A percentile compares a stretch with the other conserved stretches of the same genome.
These are phyloP conservation scores for Neocatenulostroma microsporum DNA, from an alignment of 2,329 filamentous ascomycete species.

Conservation along the genomic window DNA sequence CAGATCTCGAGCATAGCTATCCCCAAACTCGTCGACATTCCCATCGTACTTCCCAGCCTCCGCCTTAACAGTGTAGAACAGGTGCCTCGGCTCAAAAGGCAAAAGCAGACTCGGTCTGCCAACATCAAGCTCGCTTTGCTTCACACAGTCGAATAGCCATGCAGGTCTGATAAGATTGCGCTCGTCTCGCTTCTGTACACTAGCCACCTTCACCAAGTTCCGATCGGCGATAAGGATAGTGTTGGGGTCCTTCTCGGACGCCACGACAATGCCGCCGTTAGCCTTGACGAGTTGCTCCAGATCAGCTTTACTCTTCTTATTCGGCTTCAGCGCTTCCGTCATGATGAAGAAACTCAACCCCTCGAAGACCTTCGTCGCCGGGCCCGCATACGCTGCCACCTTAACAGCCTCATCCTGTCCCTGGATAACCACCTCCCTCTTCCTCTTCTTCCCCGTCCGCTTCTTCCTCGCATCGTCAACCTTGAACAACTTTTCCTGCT, in stretches of 20 bases:
- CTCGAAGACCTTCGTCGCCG: conserved; percentile 60
- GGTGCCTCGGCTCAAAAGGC: conserved; percentile 59
- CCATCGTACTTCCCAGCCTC: conserved; percentile 48
- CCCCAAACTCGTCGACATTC: conserved; percentile 68
- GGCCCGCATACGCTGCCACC: conserved; percentile 50
- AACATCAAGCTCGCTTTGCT: conserved; percentile 47
- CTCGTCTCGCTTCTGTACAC: conserved; percentile 63
- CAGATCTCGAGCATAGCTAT: conserved; percentile 72
- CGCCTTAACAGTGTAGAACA: conserved; percentile 60
- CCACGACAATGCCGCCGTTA: conserved; percentile 71
- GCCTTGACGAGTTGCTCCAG: conserved; percentile 75
- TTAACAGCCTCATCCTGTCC: conserved; percentile 53
- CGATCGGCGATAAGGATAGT: conserved; percentile 75
- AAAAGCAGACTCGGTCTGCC: conserved; percentile 52
- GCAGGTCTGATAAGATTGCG: conserved; percentile 67
- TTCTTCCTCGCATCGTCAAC: conserved; percentile 61
- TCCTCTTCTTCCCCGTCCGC: conserved; percentile 48
- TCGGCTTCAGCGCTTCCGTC: conserved; percentile 62
- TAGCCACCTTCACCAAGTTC: conserved; percentile 70
- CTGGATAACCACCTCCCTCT: conserved; percentile 65
- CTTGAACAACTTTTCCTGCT: conserved; percentile 65
- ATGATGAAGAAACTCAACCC: conserved; percentile 73
- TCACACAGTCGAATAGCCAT: conserved; percentile 80
- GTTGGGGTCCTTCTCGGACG: conserved; percentile 57
- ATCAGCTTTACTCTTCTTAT: conserved; percentile 68